These are phyloP conservation scores for Paecilomyces formosus DNA, from an alignment of 2,329 filamentous ascomycete genomes.

Conservation along the genomic window DNA sequence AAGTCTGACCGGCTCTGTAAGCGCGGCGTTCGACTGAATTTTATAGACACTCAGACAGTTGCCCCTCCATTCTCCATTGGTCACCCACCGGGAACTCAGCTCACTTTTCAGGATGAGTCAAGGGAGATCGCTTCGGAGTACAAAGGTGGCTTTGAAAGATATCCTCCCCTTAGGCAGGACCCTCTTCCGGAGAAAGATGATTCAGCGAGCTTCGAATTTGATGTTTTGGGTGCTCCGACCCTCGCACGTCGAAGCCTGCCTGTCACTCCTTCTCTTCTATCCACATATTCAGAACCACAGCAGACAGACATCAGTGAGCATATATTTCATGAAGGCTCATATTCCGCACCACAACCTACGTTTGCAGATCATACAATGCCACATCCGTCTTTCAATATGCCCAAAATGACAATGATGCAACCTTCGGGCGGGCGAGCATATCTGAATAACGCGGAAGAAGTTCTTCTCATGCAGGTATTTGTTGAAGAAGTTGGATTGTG, in stretches of 20 bases:
- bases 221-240: constrained; percentile 22
- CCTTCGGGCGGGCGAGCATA: constrained; percentile 50
- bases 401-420: constrained; percentile 32
- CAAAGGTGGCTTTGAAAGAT: constrained; percentile 66
- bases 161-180: constrained; percentile 50
- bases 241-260: constrained; percentile 44
- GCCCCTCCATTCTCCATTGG: constrained; percentile 54
- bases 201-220: constrained; percentile 20
- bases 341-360: constrained; percentile 16
- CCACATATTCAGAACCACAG: constrained; percentile 38
- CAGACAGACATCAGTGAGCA: constrained; percentile 24
- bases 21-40: constrained; percentile 80
- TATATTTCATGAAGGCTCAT: constrained; percentile 18
- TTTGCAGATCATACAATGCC: constrained; percentile 26
- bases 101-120: constrained; percentile 83
- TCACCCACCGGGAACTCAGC: constrained; percentile 58
- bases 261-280: constrained; percentile 43
- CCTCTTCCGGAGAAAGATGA: constrained; percentile 15
- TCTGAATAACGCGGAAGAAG: constrained; percentile 67
- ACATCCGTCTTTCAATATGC: constrained; percentile 25
- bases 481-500: constrained; percentile 83
- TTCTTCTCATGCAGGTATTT: constrained; percentile 86
- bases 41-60: constrained; percentile 75
- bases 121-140: constrained; percentile 87
- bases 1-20: constrained; percentile 84